Evolutionary conservation across 1,139 yeast species (phyloP).

Genomic region (Hanseniaspora uvarum): DNA sequence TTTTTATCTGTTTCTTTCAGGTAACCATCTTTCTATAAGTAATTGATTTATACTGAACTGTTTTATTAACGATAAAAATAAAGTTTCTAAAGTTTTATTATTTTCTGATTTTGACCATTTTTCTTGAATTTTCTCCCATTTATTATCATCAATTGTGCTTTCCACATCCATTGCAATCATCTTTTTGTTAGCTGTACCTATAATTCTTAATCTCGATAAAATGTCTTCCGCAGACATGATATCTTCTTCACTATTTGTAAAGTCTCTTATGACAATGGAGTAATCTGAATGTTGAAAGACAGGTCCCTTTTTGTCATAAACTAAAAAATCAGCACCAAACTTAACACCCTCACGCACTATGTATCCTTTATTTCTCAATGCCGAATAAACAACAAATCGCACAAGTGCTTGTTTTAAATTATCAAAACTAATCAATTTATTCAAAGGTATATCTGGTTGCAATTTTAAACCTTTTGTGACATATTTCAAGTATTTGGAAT

Average conservation of each 20-base stretch:
- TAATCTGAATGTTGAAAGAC: slow-evolving; percentile 92
- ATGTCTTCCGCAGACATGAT: slow-evolving; percentile 26
- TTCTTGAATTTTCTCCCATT: neutral
- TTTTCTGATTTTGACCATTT: slow-evolving; percentile 15
- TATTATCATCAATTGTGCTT: neutral
- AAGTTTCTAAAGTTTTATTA: slow-evolving; percentile 26
- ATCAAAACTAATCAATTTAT: slow-evolving; percentile 22
- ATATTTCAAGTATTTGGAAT: neutral
- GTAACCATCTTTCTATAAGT: slow-evolving; percentile 70
- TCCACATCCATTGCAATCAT: slow-evolving; percentile 6
- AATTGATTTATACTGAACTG: slow-evolving; percentile 46
- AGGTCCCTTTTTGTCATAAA: slow-evolving; percentile 76
- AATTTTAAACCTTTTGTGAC: neutral
- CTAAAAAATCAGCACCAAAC: slow-evolving; percentile 72
- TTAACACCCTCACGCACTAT: slow-evolving; percentile 86
- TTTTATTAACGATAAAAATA: slow-evolving; percentile 37
- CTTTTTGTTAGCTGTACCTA: slow-evolving; percentile 5
- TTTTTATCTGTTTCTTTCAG: slow-evolving; percentile 63
- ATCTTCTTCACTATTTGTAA: slow-evolving; percentile 30
- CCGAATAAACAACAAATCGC: slow-evolving; percentile 66
- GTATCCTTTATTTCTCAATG: slow-evolving; percentile 86
- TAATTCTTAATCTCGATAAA: slow-evolving; percentile 11
- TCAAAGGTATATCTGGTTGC: slow-evolving; percentile 14
- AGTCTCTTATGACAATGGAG: slow-evolving; percentile 41
- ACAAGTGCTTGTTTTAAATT: neutral